Conservation (phyloP, 305 asterid genomes). For the Fraxinus greggii region DNA sequence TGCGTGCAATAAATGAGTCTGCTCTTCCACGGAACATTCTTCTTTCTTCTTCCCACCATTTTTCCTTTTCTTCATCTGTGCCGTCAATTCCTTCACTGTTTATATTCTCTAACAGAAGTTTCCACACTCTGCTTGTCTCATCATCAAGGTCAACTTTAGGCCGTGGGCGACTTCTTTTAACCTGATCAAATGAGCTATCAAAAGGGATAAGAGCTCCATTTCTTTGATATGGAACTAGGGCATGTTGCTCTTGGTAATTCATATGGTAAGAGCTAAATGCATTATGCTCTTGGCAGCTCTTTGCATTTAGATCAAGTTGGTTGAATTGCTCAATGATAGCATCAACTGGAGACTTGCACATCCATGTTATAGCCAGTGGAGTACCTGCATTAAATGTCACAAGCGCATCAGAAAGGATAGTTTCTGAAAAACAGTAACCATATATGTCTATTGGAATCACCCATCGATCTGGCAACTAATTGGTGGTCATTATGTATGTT, state of each 20-base stretch:
- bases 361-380: constrained; percentile 53
- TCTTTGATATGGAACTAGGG: constrained; percentile 70
- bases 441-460: constrained; percentile 25
- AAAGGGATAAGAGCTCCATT: constrained; percentile 67
- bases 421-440: constrained; percentile 24
- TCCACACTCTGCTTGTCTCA: constrained; percentile 95
- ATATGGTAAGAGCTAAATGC: constrained; percentile 35
- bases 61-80: constrained; percentile 75
- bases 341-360: constrained; percentile 44
- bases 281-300: constrained; percentile 32
- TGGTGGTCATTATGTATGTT: constrained; percentile 31
- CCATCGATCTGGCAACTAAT: constrained; percentile 31
- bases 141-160: constrained; percentile 95
- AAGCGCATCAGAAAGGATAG: constrained; percentile 26
- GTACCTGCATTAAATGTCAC: constrained; percentile 55
- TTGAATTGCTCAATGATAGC: constrained; percentile 56
- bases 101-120: constrained; percentile 82
- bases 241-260: constrained; percentile 42
- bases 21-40: constrained; percentile 86
- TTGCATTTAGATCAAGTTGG: constrained; percentile 55
- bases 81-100: constrained; percentile 93
- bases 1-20: constrained; percentile 88
- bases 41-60: constrained; percentile 97
- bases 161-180: constrained; percentile 55
- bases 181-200: constrained; percentile 40